A percentile compares a stretch with the other conserved stretches of the same genome.
phyloP scores from a whole-genome alignment of 257 asterid species.

The Echium plantagineum region DNA sequence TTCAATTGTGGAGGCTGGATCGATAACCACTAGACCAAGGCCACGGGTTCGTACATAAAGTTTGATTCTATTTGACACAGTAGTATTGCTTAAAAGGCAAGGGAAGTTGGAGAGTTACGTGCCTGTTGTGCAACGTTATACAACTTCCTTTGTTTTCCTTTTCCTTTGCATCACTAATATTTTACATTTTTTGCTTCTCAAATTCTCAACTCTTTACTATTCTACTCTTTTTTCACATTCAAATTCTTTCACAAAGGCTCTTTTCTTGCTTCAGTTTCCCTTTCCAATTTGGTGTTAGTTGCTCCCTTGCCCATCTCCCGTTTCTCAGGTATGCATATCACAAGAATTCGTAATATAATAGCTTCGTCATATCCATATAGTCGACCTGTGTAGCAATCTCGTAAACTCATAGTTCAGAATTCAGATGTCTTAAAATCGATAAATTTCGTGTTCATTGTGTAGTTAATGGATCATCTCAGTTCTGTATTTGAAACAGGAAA shows the following conservation, averaged over 20 bases:
- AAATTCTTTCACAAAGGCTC: slow-evolving; percentile 4
- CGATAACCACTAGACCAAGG: too few relatives aligned
- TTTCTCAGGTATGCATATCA: slow-evolving; percentile 13
- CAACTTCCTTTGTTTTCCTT: not conserved
- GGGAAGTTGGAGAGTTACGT: slow-evolving; percentile 39
- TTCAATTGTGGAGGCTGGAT: too few relatives aligned
- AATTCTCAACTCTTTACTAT: slow-evolving; percentile 2
- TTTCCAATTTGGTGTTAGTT: slow-evolving; percentile 1
- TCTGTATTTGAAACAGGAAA: slow-evolving; percentile 4
- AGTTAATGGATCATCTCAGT: not conserved
- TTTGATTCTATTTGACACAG: slow-evolving; percentile 13
- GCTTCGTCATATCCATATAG: not conserved
- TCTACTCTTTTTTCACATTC: slow-evolving; percentile 8
- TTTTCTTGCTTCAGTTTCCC: slow-evolving; percentile 1
- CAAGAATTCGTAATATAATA: not conserved
- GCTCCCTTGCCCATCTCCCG: slow-evolving; percentile 2
- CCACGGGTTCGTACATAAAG: too few relatives aligned
- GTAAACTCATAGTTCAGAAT: not conserved
- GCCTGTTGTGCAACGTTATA: slow-evolving; percentile 44
- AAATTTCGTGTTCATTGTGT: too few relatives aligned
- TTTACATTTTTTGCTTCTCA: slow-evolving; percentile 23
- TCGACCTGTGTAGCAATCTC: too few relatives aligned
- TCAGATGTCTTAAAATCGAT: too few relatives aligned
- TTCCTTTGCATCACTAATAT: slow-evolving; percentile 2
- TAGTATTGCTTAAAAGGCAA: slow-evolving; percentile 59